Base-by-base conservation (phyloP, 148 eudicot species). In the Diospyros lotus region DNA sequence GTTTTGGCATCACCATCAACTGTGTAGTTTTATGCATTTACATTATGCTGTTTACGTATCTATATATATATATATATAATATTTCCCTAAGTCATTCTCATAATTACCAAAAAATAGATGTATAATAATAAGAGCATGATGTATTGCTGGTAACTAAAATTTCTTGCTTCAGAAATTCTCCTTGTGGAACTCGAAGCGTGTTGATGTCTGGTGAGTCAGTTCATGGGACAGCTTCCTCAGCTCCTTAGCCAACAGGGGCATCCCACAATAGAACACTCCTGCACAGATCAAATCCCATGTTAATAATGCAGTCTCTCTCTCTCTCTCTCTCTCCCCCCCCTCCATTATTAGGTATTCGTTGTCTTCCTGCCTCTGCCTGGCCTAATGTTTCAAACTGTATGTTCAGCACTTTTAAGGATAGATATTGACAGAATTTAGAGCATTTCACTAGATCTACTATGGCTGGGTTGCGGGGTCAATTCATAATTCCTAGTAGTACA, bases 211-310 rank as follows among this genome's bases (percentile, higher is more conserved):
- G 77, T 87, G 89, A 73, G 77, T 87, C 82, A 89, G 76, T 74
- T 88, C 96, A 59, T 83, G 86, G 46, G 96, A 66, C 70, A 93
- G 76, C 68, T 93, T 81, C 88, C 78, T 93, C 74, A 93, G 83
- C 76, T 93, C 94, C 82, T 91, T 91, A 41, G 96, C 98, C 67
- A 93, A 69, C 69, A 83, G 84, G 43, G 92, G 93, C 82, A 83
- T 80, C 60, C 98, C 98, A 70, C 98, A 93, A 79, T 93, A 93
- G 84, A 94, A 94, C 41, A 94, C 98, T 41, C 98, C 93, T 91
- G 94, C 87, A 85, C 51, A 78, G 76, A 56, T n/a, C n/a, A n/a
- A 44, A 75, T 56, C 68, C 39, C 17, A 52, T n/a, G n/a, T n/a
- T n/a, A n/a, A n/a, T n/a, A n/a, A n/a, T n/a, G n/a, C 54, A 69